These are phyloP conservation scores for Pleodorina starrii DNA, from an alignment of 139 green algal species.

Conservation along the genomic window DNA sequence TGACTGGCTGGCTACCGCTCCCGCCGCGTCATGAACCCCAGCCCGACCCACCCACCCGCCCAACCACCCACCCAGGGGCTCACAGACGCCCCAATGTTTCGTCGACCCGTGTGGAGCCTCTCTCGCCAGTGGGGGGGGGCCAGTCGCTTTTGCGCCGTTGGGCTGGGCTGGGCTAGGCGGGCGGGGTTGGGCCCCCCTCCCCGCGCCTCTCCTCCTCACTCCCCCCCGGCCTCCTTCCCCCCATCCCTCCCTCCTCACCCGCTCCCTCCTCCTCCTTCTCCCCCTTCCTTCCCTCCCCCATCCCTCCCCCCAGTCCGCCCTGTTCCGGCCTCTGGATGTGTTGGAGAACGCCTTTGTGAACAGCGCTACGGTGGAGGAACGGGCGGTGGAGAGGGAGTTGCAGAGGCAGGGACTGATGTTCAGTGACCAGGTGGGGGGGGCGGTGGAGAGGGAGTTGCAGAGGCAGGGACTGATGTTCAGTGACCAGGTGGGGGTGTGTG, in stretches of 20 bases:
- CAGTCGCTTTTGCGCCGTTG: no score
- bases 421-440: conserved; percentile 31
- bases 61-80: no score
- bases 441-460: no score
- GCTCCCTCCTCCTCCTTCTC: background rate
- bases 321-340: conserved; percentile 24
- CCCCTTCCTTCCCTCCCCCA: background rate
- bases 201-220: background rate
- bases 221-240: background rate
- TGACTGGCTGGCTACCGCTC: no score
- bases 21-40: no score
- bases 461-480: conserved; percentile 20
- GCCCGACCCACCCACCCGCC: no score
- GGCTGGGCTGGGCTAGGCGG: no score
- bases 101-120: no score
- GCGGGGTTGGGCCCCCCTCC: no score
- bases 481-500: conserved; percentile 49
- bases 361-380: conserved; percentile 43
- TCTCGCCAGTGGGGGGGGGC: no score
- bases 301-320: background rate
- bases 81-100: no score
- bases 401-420: conserved; percentile 36
- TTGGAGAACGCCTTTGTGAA: conserved; percentile 31
- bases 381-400: conserved; percentile 38
- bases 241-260: background rate